Conservation (phyloP, 2,329 filamentous ascomycete species). For the Chrysoporthe cubensis region DNA sequence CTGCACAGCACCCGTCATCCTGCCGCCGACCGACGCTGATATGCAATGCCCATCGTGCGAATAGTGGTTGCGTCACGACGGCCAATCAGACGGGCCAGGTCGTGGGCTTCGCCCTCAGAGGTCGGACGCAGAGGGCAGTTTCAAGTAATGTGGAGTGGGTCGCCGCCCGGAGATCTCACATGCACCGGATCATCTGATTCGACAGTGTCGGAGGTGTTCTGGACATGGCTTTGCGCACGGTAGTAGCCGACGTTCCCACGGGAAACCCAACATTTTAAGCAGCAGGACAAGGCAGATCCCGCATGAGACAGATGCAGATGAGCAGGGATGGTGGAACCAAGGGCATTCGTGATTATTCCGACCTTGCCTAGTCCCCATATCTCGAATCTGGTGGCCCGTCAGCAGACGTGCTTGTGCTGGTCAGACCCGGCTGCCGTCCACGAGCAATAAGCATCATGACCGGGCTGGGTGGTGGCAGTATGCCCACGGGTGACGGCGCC, state of each 20-base stretch:
- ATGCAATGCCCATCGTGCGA: neutral
- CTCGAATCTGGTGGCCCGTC: neutral
- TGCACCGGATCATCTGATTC: conserved; percentile 25
- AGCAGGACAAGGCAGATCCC: conserved; percentile 13
- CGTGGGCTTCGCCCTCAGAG: neutral
- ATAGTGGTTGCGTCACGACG: conserved; percentile 36
- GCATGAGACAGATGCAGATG: conserved; percentile 17
- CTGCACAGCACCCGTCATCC: neutral
- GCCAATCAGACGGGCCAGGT: conserved; percentile 37
- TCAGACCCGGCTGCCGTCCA: too few species aligned
- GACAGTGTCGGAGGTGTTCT: conserved; percentile 19
- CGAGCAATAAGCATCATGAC: neutral
- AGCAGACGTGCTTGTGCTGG: neutral
- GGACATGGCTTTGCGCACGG: conserved; percentile 21
- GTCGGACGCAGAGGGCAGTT: neutral
- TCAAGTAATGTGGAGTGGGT: neutral
- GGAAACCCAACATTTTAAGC: neutral
- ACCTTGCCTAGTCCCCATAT: neutral
- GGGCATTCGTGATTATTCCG: neutral
- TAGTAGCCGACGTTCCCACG: conserved; percentile 20
- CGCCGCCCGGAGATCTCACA: conserved; percentile 15
- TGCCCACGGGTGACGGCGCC: neutral
- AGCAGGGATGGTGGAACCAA: conserved; percentile 4
- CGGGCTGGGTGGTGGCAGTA: neutral
- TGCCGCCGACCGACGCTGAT: neutral